Conservation (phyloP, 116 monocot species). For the Iris pallida region DNA sequence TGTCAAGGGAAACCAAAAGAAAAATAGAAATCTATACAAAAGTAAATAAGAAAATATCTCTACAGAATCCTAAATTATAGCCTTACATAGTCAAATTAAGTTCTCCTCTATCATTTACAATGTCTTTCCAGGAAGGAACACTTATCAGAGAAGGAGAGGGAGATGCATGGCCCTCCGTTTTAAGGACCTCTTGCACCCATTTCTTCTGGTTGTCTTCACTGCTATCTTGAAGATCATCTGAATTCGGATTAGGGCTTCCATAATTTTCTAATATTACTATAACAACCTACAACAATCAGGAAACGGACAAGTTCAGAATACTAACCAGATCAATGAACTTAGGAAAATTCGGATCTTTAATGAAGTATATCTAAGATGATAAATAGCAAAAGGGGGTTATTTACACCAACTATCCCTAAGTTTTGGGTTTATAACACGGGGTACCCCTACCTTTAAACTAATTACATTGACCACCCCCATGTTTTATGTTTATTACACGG, state of each 20-base stretch:
- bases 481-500: too few relatives aligned
- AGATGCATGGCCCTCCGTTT: constrained; percentile 60
- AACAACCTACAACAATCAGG: constrained; percentile 56
- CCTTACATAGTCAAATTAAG: constrained; percentile 53
- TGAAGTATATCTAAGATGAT: too few relatives aligned
- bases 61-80: background rate
- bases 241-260: constrained; percentile 35
- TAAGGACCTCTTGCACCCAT: constrained; percentile 86
- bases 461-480: too few relatives aligned
- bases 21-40: background rate
- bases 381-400: too few relatives aligned
- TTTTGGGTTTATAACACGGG: too few relatives aligned
- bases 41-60: background rate
- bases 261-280: constrained; percentile 84
- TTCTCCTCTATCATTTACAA: constrained; percentile 47
- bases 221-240: constrained; percentile 14
- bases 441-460: too few relatives aligned
- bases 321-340: background rate
- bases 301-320: constrained; percentile 5
- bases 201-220: constrained; percentile 26
- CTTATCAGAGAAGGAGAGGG: constrained; percentile 29
- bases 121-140: constrained; percentile 71
- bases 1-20: constrained; percentile 17
- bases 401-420: too few relatives aligned
- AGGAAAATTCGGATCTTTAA: too few relatives aligned